Percentiles rank a stretch among this genome's conserved stretches.
These are phyloP conservation scores for Ophiostoma piceae DNA, from an alignment of 2,329 filamentous ascomycete species.

Conservation along the genomic window DNA sequence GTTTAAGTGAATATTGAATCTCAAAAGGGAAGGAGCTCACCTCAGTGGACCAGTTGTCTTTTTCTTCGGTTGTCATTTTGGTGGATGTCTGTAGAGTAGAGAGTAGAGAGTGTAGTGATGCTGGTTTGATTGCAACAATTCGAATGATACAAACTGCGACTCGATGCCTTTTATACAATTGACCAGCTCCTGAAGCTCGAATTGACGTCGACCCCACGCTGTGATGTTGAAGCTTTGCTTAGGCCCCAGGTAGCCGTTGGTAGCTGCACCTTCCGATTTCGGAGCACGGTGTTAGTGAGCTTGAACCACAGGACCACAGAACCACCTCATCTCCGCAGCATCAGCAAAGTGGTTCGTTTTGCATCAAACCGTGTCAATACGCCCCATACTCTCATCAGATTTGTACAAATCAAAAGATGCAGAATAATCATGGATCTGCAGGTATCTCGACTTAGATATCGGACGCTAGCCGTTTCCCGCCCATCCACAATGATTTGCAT, in stretches of 20 bases:
- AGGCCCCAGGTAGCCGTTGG: neutral
- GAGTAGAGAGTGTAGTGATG: neutral
- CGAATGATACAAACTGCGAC: neutral
- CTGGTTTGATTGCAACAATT: neutral
- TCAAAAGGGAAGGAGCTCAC: slow-evolving; percentile 27
- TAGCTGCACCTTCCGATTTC: slow-evolving; percentile 5
- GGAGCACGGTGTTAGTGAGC: neutral
- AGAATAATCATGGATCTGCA: neutral
- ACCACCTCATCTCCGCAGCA: neutral
- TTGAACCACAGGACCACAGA: neutral
- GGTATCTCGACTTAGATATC: neutral
- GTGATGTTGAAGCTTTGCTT: slow-evolving; percentile 7
- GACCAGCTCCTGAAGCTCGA: neutral
- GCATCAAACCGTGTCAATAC: neutral
- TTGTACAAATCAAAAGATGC: neutral
- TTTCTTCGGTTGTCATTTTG: slow-evolving; percentile 27
- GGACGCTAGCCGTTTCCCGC: neutral
- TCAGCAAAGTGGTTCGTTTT: neutral
- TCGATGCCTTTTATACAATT: neutral
- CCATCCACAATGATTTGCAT: neutral
- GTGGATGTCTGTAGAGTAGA: neutral
- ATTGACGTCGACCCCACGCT: neutral
- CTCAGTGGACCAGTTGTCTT: slow-evolving; percentile 41
- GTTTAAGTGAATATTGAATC: neutral
- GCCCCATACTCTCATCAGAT: neutral